Evolutionary conservation across 2,329 filamentous ascomycete species (phyloP).

Genomic region (Simplicillium aogashimaense): DNA sequence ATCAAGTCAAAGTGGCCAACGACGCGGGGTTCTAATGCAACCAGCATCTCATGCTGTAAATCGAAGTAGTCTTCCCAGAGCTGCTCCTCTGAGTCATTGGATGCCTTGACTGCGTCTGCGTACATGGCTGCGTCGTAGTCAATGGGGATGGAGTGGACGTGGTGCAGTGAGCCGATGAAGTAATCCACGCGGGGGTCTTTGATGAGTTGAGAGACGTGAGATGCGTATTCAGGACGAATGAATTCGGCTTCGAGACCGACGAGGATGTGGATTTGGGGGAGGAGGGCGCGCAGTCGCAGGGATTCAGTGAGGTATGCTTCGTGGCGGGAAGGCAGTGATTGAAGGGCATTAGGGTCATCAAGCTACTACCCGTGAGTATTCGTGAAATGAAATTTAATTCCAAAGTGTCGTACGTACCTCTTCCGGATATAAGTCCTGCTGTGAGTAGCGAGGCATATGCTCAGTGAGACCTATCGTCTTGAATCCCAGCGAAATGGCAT

Average conservation of each 20-base stretch:
- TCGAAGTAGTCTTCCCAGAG: constrained; percentile 84
- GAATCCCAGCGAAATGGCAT: constrained; percentile 71
- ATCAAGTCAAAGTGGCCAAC: constrained; percentile 95
- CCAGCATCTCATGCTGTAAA: constrained; percentile 73
- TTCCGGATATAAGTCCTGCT: constrained; percentile 81
- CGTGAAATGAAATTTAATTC: background rate
- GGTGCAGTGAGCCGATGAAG: constrained; percentile 89
- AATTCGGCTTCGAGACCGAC: constrained; percentile 92
- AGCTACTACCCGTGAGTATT: constrained; percentile 28
- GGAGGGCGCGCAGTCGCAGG: constrained; percentile 58
- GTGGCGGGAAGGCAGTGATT: constrained; percentile 45
- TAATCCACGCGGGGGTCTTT: constrained; percentile 63
- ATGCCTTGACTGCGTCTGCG: constrained; percentile 28
- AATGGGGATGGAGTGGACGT: constrained; percentile 78
- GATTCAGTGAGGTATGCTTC: constrained; percentile 70
- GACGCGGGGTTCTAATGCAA: constrained; percentile 59
- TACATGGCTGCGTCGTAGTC: constrained; percentile 72
- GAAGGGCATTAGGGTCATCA: constrained; percentile 38
- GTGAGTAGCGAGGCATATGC: constrained; percentile 76
- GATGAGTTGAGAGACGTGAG: constrained; percentile 51
- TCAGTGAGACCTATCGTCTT: constrained; percentile 81
- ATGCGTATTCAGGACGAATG: constrained; percentile 58
- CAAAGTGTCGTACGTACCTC: constrained; percentile 43
- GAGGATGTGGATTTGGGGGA: constrained; percentile 61
- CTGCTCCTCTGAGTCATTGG: constrained; percentile 50